These are phyloP conservation scores for Oryza coarctata DNA, from an alignment of 176 grass and related monocot genomes.

Conservation along the genomic window DNA sequence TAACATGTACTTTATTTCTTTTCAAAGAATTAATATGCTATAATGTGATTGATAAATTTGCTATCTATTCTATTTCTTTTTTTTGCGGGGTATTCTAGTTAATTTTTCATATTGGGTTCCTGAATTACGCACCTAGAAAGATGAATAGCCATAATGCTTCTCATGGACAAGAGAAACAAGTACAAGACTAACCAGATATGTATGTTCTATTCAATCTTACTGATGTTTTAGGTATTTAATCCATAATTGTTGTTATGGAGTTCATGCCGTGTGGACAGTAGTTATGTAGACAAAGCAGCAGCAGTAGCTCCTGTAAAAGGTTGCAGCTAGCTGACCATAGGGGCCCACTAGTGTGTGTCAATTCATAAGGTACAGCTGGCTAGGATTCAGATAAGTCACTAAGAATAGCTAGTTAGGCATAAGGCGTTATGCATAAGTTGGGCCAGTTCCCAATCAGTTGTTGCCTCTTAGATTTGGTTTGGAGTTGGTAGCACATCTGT, in stretches of 20 bases:
- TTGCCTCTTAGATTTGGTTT: neutral
- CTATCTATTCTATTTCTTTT: neutral
- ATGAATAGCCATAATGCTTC: neutral
- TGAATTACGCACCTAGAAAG: neutral
- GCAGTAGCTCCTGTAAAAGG: neutral
- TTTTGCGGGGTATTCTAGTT: neutral
- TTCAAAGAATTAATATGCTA: constrained; percentile 13
- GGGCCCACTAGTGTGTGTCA: neutral
- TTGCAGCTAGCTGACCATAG: neutral
- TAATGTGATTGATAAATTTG: constrained; percentile 2
- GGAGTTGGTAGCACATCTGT: neutral
- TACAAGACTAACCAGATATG: constrained; percentile 4
- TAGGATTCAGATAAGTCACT: neutral
- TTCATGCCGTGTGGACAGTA: neutral
- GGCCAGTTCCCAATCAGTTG: neutral
- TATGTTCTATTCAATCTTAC: neutral
- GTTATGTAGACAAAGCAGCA: neutral
- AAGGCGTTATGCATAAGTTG: neutral
- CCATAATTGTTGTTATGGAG: neutral
- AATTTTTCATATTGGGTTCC: constrained; percentile 1
- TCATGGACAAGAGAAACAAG: constrained; percentile 12
- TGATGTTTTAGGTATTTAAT: neutral
- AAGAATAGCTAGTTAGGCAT: neutral
- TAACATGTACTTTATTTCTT: neutral
- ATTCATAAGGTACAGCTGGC: neutral